Percentiles rank a stretch among this genome's conserved stretches.
Conservation (phyloP, 805 yeast species). For the Maudiozyma serrabonitensis region DNA sequence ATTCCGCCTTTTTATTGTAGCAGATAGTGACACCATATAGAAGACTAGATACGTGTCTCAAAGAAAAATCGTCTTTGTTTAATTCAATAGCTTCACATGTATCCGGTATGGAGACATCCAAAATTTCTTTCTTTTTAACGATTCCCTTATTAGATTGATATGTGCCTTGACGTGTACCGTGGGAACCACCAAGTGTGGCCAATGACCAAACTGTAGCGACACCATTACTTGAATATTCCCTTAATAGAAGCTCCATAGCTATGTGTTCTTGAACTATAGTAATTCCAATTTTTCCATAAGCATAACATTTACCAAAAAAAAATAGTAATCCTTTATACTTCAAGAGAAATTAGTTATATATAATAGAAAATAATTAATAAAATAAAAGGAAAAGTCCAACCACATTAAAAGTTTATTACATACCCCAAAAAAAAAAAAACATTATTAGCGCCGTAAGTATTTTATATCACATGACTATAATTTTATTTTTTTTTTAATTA, state of each 20-base stretch:
- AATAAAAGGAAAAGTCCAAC: too few relatives aligned
- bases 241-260: background rate
- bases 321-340: background rate
- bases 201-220: conserved; percentile 28
- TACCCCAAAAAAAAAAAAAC: too few relatives aligned
- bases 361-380: too few relatives aligned
- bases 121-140: conserved; percentile 24
- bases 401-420: too few relatives aligned
- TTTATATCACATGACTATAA: too few relatives aligned
- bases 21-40: conserved; percentile 28
- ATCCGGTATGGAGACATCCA: conserved; percentile 25
- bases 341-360: too few relatives aligned
- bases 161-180: background rate
- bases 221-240: background rate
- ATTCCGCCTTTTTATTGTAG: conserved; percentile 25
- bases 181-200: conserved; percentile 17
- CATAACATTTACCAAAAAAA: background rate
- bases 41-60: conserved; percentile 23
- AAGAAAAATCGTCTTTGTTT: conserved; percentile 13
- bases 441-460: too few relatives aligned
- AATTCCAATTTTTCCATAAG: background rate
- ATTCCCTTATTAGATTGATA: background rate
- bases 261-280: too few relatives aligned
- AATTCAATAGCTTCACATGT: conserved; percentile 20
- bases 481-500: too few relatives aligned